Evolutionary conservation across 2,329 filamentous ascomycete species (phyloP), one percentile per base, ranked within the genome.

Genomic region (Botryotinia calthae): DNA sequence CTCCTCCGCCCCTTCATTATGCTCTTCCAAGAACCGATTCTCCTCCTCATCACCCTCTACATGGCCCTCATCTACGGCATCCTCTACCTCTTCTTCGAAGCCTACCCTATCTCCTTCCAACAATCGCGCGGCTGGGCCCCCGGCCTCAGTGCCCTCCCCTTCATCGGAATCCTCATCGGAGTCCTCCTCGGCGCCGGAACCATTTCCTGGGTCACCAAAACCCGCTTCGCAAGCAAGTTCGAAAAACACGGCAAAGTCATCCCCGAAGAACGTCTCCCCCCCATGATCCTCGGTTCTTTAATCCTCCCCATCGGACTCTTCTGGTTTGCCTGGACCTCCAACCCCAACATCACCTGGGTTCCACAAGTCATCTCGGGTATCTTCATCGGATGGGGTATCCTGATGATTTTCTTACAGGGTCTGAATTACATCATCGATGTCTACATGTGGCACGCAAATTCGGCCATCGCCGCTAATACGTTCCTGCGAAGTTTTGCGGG

Each of bases 271-370:
- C 88, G 89, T 81, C 84, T 91, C 42, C 88, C 89, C 4, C 86
- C 86, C 25, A 83, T 90, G 77, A 88, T 91, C 74, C 84, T 84
- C 46, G 89, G 89, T 44, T 88, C 88, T 46, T 79, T 89, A 8
- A 80, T 87, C 28, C 90, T 91, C 78, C 85, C 90, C 1, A 84
- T 82, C 46, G 91, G 91, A n/a, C 87, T 94, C 51, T 93, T 94
- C 82, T 93, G 91, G 90, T 93, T 93, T 76, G 91, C 90, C 74
- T 93, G 91, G 91, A 88, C 89, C 7, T 79, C 79, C 75, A 83
- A 80, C 31, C 76, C 75, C 6, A 82, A 85, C 64, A 84, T 90
- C 34, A 88, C 89, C 82, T 91, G 89, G 89, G 87, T 89, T 68
- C 88, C 88, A 1, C 89, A 89, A 4, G 85, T 88, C 3, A 82